Base-by-base conservation (phyloP, 2,329 filamentous ascomycete genomes). In the Hymenoscyphus infarciens region DNA sequence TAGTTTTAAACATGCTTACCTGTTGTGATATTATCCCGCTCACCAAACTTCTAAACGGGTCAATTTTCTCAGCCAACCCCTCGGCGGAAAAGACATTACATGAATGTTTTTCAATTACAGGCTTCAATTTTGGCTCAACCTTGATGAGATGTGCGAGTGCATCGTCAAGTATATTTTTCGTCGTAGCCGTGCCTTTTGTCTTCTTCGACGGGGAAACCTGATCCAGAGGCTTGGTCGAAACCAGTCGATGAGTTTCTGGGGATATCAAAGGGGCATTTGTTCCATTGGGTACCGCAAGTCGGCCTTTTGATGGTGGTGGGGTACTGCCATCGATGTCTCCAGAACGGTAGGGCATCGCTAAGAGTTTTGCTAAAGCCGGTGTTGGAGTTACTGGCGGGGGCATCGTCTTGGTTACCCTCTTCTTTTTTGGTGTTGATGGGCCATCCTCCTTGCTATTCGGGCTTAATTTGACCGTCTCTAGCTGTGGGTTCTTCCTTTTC, bases 11-110 rank as follows among this genome's bases (percentile, higher is more conserved):
- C 2, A 27, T 27, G 25, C 25, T 27, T 67, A 73, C 73, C 78
- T 99, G 95, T 77, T 98, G 95, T 60, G 91, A 92, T 70, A 98
- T 96, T 73, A 99, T 97, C 59, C 92, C 90, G 75, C 89, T 93
- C 45, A 86, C 83, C 38, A 99, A 82, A 62, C 86, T 87, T 69
- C 89, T 88, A 72, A 97, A 99, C 0, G 95, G 95, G 76, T 98
- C 92, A 64, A 97, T 85, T 67, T 86, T 82, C 75, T 97, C 92
- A 31, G 88, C 85, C n/a, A 98, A 78, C 0, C 92, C 92, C 66
- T 89, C 87, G 0, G 91, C 84, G 1, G 87, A 90, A 77, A 98
- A 98, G 16, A 95, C 78, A 61, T 81, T 82, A 75, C 94, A 98
- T 64, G 84, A 84, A 72, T 96, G 83, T 62, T 85, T 84, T 62